Evolutionary conservation across 2,329 filamentous ascomycete species (phyloP).

Genomic region (Hypoxylon sp.): DNA sequence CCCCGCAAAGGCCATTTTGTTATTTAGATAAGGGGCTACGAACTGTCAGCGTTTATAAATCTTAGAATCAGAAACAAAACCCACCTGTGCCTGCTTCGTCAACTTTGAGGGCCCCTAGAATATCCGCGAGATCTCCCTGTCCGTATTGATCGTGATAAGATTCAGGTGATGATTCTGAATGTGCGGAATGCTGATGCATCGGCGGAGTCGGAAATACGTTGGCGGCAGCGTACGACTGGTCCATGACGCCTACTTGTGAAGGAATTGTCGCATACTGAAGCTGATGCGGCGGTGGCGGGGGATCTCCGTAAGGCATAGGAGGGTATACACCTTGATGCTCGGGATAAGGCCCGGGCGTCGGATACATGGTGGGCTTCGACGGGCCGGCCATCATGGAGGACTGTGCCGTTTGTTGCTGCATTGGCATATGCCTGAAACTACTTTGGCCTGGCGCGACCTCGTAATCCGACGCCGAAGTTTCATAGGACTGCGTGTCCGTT

Average conservation of each 20-base stretch:
- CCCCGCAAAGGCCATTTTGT: slow-evolving; percentile 62
- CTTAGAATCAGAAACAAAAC: slow-evolving; percentile 51
- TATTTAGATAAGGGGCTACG: slow-evolving; percentile 88
- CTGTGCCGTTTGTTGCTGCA: slow-evolving; percentile 63
- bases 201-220: slow-evolving; percentile 69
- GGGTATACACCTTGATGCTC: slow-evolving; percentile 63
- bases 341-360: slow-evolving; percentile 65
- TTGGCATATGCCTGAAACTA: slow-evolving; percentile 67
- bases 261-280: slow-evolving; percentile 70
- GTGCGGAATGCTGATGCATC: slow-evolving; percentile 59
- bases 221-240: slow-evolving; percentile 65
- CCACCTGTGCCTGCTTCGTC: slow-evolving; percentile 88
- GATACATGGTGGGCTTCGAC: slow-evolving; percentile 64
- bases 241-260: slow-evolving; percentile 64
- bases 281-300: slow-evolving; percentile 61
- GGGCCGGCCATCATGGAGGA: slow-evolving; percentile 61
- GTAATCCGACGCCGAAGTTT: slow-evolving; percentile 63
- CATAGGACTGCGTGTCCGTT: slow-evolving; percentile 62
- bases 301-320: slow-evolving; percentile 63
- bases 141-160: slow-evolving; percentile 76
- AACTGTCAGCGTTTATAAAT: slow-evolving; percentile 19
- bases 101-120: slow-evolving; percentile 88
- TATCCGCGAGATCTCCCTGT: slow-evolving; percentile 80
- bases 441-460: slow-evolving; percentile 61
- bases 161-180: slow-evolving; percentile 61